phyloP scores from a whole-genome alignment of 352 stramenopile genomes.

The Globisporangium lucens region DNA sequence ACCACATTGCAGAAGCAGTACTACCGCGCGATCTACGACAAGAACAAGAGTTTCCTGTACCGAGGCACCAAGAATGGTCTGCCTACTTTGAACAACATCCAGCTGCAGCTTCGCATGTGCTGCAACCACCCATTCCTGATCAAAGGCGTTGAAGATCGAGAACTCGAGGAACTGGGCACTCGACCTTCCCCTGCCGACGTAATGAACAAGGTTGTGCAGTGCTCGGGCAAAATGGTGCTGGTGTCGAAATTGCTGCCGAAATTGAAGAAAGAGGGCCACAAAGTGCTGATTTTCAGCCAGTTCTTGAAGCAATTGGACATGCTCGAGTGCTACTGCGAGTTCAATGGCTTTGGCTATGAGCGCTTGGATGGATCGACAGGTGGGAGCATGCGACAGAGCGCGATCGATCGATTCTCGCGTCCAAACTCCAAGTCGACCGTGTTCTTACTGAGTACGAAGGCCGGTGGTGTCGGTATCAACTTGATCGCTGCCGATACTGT shows the following conservation, averaged over 20 bases:
- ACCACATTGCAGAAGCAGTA: constrained; percentile 99
- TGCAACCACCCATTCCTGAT: constrained; percentile 99
- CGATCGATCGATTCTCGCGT: constrained; percentile 96
- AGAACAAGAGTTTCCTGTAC: constrained; percentile 98
- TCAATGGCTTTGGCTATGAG: constrained; percentile 86
- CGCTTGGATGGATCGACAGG: constrained; percentile 91
- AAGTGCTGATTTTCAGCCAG: constrained; percentile 96
- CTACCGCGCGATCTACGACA: constrained; percentile 99
- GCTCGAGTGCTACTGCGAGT: constrained; percentile 91
- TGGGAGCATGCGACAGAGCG: constrained; percentile 86
- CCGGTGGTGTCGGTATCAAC: constrained; percentile 98
- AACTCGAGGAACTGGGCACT: constrained; percentile 70
- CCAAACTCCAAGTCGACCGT: constrained; percentile 96
- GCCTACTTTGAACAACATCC: constrained; percentile 97
- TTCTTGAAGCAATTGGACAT: constrained; percentile 93
- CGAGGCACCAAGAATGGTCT: constrained; percentile 82
- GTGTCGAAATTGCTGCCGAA: constrained; percentile 90
- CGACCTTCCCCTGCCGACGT: constrained; percentile 43
- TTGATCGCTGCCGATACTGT: constrained; percentile 98
- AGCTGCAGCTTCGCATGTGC: constrained; percentile 99
- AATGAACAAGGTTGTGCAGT: constrained; percentile 86
- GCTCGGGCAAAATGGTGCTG: constrained; percentile 87
- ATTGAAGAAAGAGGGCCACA: constrained; percentile 91
- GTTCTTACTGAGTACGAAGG: constrained; percentile 98
- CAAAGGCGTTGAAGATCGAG: constrained; percentile 89